phyloP scores from a whole-genome alignment of 495 filamentous ascomycete genomes.

The Tuber brumale region DNA sequence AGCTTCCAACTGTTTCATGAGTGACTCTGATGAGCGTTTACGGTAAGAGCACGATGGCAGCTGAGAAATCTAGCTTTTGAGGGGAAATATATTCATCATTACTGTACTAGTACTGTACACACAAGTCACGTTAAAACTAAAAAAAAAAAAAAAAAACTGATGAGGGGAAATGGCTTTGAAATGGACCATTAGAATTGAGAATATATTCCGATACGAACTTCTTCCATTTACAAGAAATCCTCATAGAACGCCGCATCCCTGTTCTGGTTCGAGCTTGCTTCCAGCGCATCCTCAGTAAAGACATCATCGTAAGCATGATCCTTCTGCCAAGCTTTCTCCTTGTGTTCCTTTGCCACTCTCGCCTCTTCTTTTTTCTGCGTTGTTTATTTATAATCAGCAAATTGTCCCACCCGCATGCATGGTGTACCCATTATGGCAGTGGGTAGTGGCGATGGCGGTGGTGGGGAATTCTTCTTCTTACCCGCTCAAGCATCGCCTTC shows the following conservation, averaged over 20 bases:
- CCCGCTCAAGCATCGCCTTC: constrained; percentile 58
- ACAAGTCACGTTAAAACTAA: background rate
- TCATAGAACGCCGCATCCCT: constrained; percentile 58
- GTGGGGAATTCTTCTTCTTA: constrained; percentile 46
- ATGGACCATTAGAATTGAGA: background rate
- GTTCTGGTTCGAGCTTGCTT: constrained; percentile 61
- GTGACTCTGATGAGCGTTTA: background rate
- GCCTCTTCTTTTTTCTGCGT: constrained; percentile 71
- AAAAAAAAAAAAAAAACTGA: background rate
- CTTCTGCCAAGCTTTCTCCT: constrained; percentile 85
- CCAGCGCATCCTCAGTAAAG: constrained; percentile 61
- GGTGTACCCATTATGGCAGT: background rate
- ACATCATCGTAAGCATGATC: constrained; percentile 92
- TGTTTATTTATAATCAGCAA: constrained; percentile 9
- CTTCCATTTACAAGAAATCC: constrained; percentile 59
- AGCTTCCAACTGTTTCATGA: background rate
- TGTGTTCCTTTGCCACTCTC: constrained; percentile 65
- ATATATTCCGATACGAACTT: background rate
- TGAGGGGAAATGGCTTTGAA: background rate
- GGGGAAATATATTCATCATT: background rate
- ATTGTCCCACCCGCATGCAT: too few species aligned
- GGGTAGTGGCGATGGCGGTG: background rate
- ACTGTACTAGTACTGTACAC: background rate
- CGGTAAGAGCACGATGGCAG: background rate
- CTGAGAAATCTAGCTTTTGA: background rate